Evolutionary conservation across 75 land plant genomes (phyloP).

Genomic region (Cunninghamia lanceolata): DNA sequence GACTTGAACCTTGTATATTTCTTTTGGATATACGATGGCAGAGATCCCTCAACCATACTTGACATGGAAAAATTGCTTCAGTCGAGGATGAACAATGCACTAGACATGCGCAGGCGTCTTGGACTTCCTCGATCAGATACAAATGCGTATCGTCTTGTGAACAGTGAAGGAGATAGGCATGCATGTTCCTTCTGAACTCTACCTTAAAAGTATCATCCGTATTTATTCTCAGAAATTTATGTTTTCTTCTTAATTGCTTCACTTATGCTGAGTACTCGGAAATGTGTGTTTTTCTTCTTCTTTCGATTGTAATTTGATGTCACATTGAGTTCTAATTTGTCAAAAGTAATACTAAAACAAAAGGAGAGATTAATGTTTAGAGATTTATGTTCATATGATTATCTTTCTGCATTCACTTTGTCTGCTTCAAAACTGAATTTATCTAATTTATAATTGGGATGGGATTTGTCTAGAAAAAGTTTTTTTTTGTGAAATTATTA

Average conservation of each 20-base stretch:
- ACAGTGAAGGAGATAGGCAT: slow-evolving; percentile 99
- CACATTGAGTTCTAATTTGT: not conserved
- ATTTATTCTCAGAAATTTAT: not conserved
- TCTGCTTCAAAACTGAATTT: not conserved
- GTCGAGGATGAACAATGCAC: slow-evolving; percentile 64
- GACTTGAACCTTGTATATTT: not conserved
- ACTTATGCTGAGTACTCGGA: not conserved
- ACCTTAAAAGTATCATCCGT: slow-evolving; percentile 2
- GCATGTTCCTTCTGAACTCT: slow-evolving; percentile 14
- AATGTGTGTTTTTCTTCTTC: not conserved
- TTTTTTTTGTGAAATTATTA: not conserved
- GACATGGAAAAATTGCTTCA: slow-evolving; percentile 76
- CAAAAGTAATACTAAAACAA: not conserved
- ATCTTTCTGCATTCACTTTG: not conserved
- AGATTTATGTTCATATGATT: not conserved
- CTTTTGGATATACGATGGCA: slow-evolving; percentile 17
- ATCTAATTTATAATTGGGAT: not conserved
- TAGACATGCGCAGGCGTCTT: slow-evolving; percentile 52
- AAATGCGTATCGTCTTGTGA: slow-evolving; percentile 86
- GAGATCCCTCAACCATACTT: slow-evolving; percentile 73
- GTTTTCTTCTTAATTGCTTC: not conserved
- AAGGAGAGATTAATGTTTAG: not conserved
- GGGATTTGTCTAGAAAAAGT: not conserved
- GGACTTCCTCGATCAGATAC: slow-evolving; percentile 74
- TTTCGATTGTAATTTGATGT: not conserved